A percentile compares a stretch with the other conserved stretches of the same genome.
These are phyloP conservation scores for Sarocladium brachiariae DNA, from an alignment of 2,329 filamentous ascomycete species.

Conservation along the genomic window DNA sequence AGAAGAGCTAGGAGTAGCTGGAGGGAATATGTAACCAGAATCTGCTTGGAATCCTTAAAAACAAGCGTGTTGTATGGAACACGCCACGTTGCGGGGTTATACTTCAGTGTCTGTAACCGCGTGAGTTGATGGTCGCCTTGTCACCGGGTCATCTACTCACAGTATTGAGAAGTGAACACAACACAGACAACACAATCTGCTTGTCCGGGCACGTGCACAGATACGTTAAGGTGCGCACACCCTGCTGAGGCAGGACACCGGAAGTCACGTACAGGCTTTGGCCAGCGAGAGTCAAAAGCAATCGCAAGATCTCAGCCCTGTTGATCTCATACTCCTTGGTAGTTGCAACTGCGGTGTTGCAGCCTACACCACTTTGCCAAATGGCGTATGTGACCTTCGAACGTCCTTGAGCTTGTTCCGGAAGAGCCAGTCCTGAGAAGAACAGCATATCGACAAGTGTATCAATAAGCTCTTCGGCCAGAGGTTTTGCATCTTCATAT, in stretches of 20 bases:
- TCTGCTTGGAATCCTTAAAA: conserved; percentile 84
- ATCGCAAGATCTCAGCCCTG: conserved; percentile 77
- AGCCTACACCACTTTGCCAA: conserved; percentile 97
- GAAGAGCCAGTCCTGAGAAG: conserved; percentile 82
- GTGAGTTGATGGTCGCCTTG: conserved; percentile 2
- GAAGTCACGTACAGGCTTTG: conserved; percentile 91
- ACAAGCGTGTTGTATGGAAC: conserved; percentile 91
- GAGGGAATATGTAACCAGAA: conserved; percentile 83
- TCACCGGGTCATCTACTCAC: conserved; percentile 41
- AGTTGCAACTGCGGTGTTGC: conserved; percentile 79
- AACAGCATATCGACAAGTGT: conserved; percentile 85
- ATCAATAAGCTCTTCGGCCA: conserved; percentile 90
- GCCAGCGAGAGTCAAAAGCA: conserved; percentile 79
- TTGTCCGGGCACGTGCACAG: conserved; percentile 84
- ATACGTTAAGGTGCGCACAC: conserved; percentile 80
- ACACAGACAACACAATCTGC: conserved; percentile 78
- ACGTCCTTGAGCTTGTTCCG: conserved; percentile 61
- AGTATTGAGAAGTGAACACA: conserved; percentile 92
- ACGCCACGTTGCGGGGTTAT: conserved; percentile 89
- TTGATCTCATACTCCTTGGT: conserved; percentile 93
- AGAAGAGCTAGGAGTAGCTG: conserved; percentile 83
- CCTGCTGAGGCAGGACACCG: conserved; percentile 70
- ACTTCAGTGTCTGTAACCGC: conserved; percentile 71
- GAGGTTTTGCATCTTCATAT: conserved; percentile 77
- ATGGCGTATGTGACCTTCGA: conserved; percentile 86